These are phyloP conservation scores for Neofusicoccum parvum DNA, from an alignment of 2,329 filamentous ascomycete genomes.

Conservation along the genomic window DNA sequence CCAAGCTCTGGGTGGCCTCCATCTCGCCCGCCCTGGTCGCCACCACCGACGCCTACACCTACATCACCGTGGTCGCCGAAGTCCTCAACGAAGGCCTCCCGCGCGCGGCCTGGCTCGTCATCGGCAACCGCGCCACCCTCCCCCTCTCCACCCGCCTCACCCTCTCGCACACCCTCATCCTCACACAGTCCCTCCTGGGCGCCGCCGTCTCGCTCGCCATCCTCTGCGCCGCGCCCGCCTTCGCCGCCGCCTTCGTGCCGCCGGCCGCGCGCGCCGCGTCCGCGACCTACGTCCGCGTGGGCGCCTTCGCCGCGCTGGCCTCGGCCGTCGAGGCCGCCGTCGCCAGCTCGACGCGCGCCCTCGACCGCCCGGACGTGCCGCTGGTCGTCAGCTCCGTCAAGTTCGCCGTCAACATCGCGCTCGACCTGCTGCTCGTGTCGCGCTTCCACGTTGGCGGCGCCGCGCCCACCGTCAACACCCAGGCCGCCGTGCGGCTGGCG, in stretches of 20 bases:
- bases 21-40: conserved; percentile 65
- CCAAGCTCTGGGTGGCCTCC: conserved; percentile 72
- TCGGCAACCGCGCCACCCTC: conserved; percentile 61
- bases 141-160: conserved; percentile 54
- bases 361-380: conserved; percentile 71
- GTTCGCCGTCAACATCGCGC: conserved; percentile 66
- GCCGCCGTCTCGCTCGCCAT: conserved; percentile 63
- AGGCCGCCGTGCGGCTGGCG: conserved; percentile 64
- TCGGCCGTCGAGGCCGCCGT: conserved; percentile 66
- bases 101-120: conserved; percentile 67
- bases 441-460: conserved; percentile 61
- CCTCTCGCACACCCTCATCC: conserved; percentile 62
- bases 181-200: conserved; percentile 59
- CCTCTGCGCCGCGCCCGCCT: conserved; percentile 55
- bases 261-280: conserved; percentile 57
- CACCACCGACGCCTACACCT: conserved; percentile 68
- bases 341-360: conserved; percentile 61
- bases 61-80: conserved; percentile 67
- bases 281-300: conserved; percentile 66
- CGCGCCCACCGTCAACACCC: conserved; percentile 62
- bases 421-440: conserved; percentile 68
- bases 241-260: conserved; percentile 66
- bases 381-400: conserved; percentile 66
- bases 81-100: conserved; percentile 76
- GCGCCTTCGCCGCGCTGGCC: conserved; percentile 63